phyloP scores from a whole-genome alignment of 768 basidiomycete species.

The Austroboletus festivus region DNA sequence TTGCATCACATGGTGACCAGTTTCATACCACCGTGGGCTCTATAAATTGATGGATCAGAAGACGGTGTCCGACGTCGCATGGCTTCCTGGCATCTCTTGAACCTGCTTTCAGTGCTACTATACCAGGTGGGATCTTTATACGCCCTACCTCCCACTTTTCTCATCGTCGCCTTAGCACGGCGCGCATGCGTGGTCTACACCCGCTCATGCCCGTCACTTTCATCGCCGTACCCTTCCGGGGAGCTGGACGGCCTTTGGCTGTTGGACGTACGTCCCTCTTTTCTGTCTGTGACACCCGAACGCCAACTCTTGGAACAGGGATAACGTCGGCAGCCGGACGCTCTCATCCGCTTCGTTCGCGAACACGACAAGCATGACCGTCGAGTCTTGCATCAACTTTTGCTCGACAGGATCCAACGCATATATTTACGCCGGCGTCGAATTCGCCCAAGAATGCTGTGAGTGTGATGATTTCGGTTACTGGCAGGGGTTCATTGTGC shows the following conservation, averaged over 20 bases:
- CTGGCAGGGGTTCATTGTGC: background rate
- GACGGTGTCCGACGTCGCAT: background rate
- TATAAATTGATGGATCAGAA: too few species aligned
- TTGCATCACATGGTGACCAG: too few species aligned
- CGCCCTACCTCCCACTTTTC: too few species aligned
- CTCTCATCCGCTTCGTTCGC: constrained; percentile 47
- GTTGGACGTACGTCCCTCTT: constrained; percentile 49
- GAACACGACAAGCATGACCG: constrained; percentile 56
- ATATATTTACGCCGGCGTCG: constrained; percentile 63
- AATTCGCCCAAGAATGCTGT: constrained; percentile 68
- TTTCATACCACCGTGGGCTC: too few species aligned
- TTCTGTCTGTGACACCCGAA: background rate
- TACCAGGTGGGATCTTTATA: too few species aligned
- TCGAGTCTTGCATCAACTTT: constrained; percentile 46
- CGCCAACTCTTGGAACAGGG: constrained; percentile 37
- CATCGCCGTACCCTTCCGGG: constrained; percentile 40
- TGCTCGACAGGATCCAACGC: constrained; percentile 35
- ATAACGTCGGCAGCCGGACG: constrained; percentile 56
- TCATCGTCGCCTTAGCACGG: constrained; percentile 2
- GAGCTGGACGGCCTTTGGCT: constrained; percentile 57
- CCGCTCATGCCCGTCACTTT: background rate
- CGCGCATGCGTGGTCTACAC: background rate
- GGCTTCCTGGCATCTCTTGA: background rate
- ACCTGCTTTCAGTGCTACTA: constrained; percentile 10
- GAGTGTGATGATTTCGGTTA: constrained; percentile 17